Conservation (phyloP, 78 protist species). For the Planoprotostelium fungivorum region DNA sequence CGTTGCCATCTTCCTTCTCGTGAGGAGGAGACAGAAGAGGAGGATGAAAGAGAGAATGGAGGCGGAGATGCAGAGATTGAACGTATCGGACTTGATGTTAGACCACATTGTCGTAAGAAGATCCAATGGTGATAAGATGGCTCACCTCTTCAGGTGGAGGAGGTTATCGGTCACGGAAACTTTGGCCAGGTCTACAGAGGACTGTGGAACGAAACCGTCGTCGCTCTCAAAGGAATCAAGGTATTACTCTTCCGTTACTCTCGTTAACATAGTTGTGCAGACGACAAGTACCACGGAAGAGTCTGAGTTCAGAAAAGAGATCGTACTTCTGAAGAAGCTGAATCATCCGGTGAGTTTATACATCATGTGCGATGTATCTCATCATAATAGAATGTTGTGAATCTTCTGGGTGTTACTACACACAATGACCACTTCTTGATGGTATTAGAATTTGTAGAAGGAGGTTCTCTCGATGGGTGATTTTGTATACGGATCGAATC, state of each 20-base stretch:
- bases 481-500: no score
- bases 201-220: background rate
- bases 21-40: background rate
- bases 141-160: background rate
- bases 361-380: no score
- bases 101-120: background rate
- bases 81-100: background rate
- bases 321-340: background rate
- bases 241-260: background rate
- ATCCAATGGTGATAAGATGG: background rate
- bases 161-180: background rate
- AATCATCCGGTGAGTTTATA: background rate
- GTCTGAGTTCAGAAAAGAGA: background rate
- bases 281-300: background rate
- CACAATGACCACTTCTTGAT: background rate
- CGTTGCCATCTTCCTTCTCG: background rate
- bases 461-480: background rate
- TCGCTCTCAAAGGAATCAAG: background rate
- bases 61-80: background rate
- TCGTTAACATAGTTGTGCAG: background rate
- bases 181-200: background rate
- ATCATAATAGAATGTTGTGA: background rate
- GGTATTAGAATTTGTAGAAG: background rate
- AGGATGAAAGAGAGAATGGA: background rate
- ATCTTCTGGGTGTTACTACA: background rate